Evolutionary conservation across 2,329 filamentous ascomycete genomes (phyloP).

Genomic region (Monosporascus ibericus): DNA sequence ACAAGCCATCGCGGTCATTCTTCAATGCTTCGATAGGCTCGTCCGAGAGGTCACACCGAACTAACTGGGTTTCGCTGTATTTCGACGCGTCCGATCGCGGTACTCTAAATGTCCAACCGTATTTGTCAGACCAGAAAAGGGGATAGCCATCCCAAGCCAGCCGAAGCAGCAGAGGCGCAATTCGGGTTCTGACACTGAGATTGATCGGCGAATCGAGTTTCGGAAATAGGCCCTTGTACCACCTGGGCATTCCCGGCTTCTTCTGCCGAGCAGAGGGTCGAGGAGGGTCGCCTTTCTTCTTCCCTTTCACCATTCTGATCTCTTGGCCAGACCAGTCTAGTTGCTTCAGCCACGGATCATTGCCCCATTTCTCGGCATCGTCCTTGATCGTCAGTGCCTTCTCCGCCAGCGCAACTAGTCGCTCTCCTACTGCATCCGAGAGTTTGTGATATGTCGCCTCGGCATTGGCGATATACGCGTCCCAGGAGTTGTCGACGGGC

Average conservation of each 20-base stretch:
- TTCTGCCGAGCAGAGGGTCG: conserved; percentile 79
- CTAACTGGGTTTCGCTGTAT: conserved; percentile 67
- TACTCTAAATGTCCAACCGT: conserved; percentile 90
- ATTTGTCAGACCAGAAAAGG: conserved; percentile 85
- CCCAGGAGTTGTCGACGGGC: conserved; percentile 84
- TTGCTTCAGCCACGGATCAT: conserved; percentile 87
- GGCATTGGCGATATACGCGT: conserved; percentile 74
- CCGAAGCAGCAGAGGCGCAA: conserved; percentile 78
- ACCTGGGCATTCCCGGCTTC: conserved; percentile 87
- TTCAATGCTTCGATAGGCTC: conserved; percentile 62
- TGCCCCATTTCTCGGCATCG: conserved; percentile 61
- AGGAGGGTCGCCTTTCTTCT: conserved; percentile 76
- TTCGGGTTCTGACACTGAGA: conserved; percentile 78
- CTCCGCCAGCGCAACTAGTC: conserved; percentile 67
- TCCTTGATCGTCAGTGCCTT: conserved; percentile 71
- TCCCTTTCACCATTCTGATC: conserved; percentile 83
- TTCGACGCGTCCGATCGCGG: conserved; percentile 52
- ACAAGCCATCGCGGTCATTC: conserved; percentile 60
- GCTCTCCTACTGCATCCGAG: conserved; percentile 69
- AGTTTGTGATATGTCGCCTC: conserved; percentile 78
- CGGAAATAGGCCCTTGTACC: conserved; percentile 88
- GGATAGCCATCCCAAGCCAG: conserved; percentile 87
- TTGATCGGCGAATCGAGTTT: conserved; percentile 64
- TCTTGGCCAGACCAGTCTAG: conserved; percentile 95
- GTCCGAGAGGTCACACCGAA: conserved; percentile 68